Evolutionary conservation across 192 early-diverging fungal species (phyloP).

Genomic region (Gryganskiella cystojenkinii): DNA sequence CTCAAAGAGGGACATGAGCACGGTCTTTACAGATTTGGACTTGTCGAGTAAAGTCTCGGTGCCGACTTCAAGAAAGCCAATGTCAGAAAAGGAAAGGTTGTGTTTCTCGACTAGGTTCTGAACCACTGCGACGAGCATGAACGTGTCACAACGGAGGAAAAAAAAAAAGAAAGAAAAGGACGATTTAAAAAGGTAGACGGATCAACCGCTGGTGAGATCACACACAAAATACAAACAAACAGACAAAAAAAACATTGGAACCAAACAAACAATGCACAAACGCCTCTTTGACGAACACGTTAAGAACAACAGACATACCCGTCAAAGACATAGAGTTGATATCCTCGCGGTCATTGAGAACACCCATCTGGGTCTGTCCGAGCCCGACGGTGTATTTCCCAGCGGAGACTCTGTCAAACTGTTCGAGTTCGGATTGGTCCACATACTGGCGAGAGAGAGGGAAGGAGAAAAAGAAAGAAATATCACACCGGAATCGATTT

Average conservation of each 20-base stretch:
- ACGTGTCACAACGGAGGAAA: background rate
- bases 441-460: conserved; percentile 57
- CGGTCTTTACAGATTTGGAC: conserved; percentile 97
- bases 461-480: background rate
- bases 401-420: conserved; percentile 90
- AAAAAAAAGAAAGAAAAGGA: background rate
- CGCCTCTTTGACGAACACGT: background rate
- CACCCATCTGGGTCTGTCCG: conserved; percentile 94
- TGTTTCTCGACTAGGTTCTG: conserved; percentile 94
- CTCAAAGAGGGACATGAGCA: conserved; percentile 94
- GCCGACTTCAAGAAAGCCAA: conserved; percentile 97
- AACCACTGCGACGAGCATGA: conserved; percentile 68
- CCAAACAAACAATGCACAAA: too few species aligned
- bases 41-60: conserved; percentile 99
- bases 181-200: too few species aligned
- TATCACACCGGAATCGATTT: too few species aligned
- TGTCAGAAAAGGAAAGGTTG: conserved; percentile 81
- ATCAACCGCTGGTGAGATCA: too few species aligned
- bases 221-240: too few species aligned
- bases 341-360: conserved; percentile 96
- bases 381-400: conserved; percentile 99
- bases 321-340: conserved; percentile 90
- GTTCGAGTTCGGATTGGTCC: conserved; percentile 75
- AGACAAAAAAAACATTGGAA: too few species aligned
- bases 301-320: conserved; percentile 58